phyloP scores from a whole-genome alignment of 2,329 filamentous ascomycete genomes.

The Fusarium duplospermum region DNA sequence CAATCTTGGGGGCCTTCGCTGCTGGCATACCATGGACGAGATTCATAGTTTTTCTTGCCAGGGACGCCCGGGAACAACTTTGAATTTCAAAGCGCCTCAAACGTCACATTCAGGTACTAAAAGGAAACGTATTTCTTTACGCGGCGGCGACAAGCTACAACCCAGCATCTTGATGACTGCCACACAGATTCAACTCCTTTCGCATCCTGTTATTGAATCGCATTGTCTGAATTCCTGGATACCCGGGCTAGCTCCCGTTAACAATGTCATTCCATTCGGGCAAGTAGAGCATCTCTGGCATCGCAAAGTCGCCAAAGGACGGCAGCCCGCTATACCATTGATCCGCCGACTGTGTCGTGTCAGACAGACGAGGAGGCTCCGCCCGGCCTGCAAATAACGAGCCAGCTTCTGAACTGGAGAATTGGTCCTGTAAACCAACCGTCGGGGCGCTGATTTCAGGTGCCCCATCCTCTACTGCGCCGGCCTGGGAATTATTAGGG shows the following conservation, averaged over 20 bases:
- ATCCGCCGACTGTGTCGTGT: background rate
- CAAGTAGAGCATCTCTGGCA: slow-evolving; percentile 1
- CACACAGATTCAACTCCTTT: background rate
- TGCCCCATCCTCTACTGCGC: background rate
- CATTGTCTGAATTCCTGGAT: background rate
- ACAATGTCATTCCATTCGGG: slow-evolving; percentile 4
- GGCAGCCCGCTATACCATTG: background rate
- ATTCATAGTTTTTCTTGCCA: background rate
- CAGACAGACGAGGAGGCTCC: background rate
- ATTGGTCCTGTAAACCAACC: background rate
- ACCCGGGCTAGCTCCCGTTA: background rate
- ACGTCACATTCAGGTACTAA: background rate
- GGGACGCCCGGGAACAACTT: background rate
- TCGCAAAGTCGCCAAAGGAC: background rate
- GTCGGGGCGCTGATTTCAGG: background rate
- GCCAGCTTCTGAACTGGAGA: background rate
- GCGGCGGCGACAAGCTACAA: background rate
- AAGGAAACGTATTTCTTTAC: background rate
- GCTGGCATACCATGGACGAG: background rate
- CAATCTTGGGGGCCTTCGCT: background rate
- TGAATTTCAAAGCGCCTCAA: slow-evolving; percentile 24
- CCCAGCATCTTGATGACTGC: background rate
- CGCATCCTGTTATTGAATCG: background rate
- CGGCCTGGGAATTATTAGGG: background rate
- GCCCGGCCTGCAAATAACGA: background rate